Conservation (phyloP, 2,329 filamentous ascomycete species). For the Diaporthe amygdali region DNA sequence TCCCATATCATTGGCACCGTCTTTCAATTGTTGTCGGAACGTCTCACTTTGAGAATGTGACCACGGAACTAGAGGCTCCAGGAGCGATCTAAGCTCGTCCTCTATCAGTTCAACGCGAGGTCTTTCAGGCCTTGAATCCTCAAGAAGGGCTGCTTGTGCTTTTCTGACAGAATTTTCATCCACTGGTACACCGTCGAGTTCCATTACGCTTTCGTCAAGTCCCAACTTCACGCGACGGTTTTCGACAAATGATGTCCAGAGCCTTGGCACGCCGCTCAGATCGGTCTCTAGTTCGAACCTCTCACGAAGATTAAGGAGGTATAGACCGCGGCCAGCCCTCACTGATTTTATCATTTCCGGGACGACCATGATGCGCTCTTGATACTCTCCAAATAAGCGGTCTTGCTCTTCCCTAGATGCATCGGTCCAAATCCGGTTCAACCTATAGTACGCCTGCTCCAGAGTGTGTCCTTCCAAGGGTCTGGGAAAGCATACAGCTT, state of each 20-base stretch:
- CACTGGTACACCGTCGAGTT: not conserved
- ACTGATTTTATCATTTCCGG: not conserved
- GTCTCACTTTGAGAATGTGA: not conserved
- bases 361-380: not conserved
- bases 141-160: not conserved
- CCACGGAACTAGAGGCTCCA: not conserved
- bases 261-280: too few relatives aligned
- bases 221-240: too few relatives aligned
- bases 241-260: too few relatives aligned
- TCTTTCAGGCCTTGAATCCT: not conserved
- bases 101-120: not conserved
- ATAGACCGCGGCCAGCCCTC: not conserved
- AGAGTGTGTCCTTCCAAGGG: not conserved
- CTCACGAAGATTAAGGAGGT: not conserved
- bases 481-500: not conserved
- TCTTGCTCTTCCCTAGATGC: not conserved
- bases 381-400: not conserved
- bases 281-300: not conserved
- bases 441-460: not conserved
- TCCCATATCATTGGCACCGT: not conserved
- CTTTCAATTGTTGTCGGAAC: not conserved
- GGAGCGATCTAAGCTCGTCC: not conserved
- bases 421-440: not conserved
- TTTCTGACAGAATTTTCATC: not conserved
- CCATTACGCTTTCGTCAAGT: not conserved